phyloP scores from a whole-genome alignment of 78 protist genomes.

The Planoprotostelium fungivorum region DNA sequence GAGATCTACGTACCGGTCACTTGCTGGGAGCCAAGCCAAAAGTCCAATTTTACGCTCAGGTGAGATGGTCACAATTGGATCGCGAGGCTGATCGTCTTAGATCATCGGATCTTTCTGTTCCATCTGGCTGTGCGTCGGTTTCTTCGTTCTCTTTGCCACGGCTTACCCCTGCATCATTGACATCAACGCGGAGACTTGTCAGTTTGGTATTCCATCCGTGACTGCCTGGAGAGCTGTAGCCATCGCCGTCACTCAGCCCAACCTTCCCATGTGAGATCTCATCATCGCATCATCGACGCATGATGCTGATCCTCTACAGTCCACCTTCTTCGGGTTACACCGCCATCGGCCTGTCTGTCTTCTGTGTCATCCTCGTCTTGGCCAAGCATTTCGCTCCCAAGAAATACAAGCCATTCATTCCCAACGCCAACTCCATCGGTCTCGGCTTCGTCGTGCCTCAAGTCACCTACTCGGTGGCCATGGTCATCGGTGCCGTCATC shows the following conservation, averaged over 20 bases:
- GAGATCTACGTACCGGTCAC: neutral
- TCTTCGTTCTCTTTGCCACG: neutral
- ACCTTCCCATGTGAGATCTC: neutral
- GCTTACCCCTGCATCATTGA: neutral
- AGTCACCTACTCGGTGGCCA: neutral
- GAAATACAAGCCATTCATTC: neutral
- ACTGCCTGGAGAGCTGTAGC: neutral
- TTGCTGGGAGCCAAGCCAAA: neutral
- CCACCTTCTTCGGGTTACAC: neutral
- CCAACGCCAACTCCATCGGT: neutral
- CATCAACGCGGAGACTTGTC: neutral
- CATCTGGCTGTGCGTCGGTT: neutral
- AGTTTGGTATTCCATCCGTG: neutral
- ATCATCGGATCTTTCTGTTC: neutral
- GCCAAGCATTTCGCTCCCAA: neutral
- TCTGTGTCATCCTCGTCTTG: neutral
- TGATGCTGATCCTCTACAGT: too few relatives aligned
- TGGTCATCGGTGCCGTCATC: neutral
- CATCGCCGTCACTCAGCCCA: neutral
- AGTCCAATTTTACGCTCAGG: neutral
- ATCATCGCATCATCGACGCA: too few relatives aligned
- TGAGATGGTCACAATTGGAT: neutral
- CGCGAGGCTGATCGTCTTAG: neutral
- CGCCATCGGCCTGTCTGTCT: neutral
- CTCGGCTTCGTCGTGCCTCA: neutral